Conservation (phyloP, 495 filamentous ascomycete species). For the Penicillium flavigenum region DNA sequence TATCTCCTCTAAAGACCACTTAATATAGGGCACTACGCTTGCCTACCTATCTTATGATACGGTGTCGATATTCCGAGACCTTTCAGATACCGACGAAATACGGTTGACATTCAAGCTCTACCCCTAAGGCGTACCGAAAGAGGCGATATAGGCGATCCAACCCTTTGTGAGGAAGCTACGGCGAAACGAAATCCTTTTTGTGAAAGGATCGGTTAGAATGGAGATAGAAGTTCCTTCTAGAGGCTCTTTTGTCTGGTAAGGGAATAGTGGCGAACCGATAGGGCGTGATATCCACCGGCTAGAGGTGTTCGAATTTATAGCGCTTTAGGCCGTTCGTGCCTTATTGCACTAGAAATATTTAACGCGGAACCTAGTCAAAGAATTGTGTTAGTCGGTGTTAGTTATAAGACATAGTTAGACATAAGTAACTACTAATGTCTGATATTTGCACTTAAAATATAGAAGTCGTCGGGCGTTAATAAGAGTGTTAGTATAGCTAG, state of each 20-base stretch:
- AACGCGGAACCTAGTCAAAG: no score
- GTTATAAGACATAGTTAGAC: no score
- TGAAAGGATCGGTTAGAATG: slow-evolving; percentile 13
- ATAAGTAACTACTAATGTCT: no score
- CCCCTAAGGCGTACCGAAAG: not conserved
- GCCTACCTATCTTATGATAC: not conserved
- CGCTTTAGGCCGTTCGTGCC: slow-evolving; percentile 1
- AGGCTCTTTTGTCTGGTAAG: slow-evolving; percentile 8
- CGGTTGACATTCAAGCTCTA: slow-evolving; percentile 6
- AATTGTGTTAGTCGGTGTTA: no score
- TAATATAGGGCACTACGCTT: slow-evolving; percentile 1
- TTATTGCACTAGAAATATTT: no score
- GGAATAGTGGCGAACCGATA: slow-evolving; percentile 1
- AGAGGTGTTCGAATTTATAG: slow-evolving; percentile 10
- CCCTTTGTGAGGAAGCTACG: slow-evolving; percentile 2
- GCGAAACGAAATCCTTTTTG: slow-evolving; percentile 11
- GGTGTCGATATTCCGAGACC: slow-evolving; percentile 10
- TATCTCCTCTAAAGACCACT: not conserved
- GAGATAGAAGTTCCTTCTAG: slow-evolving; percentile 8
- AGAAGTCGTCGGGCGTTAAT: no score
- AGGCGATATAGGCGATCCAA: not conserved
- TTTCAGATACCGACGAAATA: slow-evolving; percentile 1
- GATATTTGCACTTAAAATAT: no score
- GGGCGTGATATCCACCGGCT: not conserved
- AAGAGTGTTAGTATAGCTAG: no score